Evolutionary conservation across 2,329 filamentous ascomycete species (phyloP), one percentile per base, ranked within the genome.

Genomic region (Penicillium carneum): DNA sequence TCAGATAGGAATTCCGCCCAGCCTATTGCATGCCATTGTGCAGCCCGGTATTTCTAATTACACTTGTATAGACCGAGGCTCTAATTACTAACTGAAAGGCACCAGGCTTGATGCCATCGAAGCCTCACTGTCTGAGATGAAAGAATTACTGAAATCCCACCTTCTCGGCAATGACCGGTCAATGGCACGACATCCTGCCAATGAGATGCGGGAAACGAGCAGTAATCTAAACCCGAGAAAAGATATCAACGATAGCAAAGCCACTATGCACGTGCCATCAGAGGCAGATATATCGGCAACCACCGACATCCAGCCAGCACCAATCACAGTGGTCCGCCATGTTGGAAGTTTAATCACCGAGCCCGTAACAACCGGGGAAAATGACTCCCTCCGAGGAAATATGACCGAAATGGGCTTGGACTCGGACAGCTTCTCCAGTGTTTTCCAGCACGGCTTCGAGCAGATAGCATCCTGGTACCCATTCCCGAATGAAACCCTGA

Each of bases 391-490:
- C 8, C 20, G 54, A 16, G 51, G 20, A n/a, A 47, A 56, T 14
- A 60, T 60, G 57, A 56, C 57, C 45, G 43, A 56, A 10, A 56
- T 60, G 57, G 57, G 57, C 14, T 23, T 60, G 26, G 57, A 60
- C 23, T 60, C 57, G 4, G 51, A 60, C 2, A 60, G 8, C n/a
- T 60, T 60, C 10, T 29, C 45, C 11, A 41, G 18, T 1, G 57
- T 60, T 20, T 56, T 60, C 10, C 51, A 55, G 43, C 57, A 56
- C 18, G 57, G 57, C 9, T 60, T 56, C 4, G 57, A 60, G 6
- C 57, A 60, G 23, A 60, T 60, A 43, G 9, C 57, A 12, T 60
- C 57, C 14, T 60, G 57, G 57, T 60, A 60, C 9, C 57, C 57
- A 14, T 56, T 60, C 10, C 57, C 57, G 6, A 39, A 60, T 16